Percentiles rank a stretch among this genome's conserved stretches.
Conservation (phyloP, 164 flowering plant species). For the grape (Vitis vinifera) region ASM3070453v1 NC_081815.1:4423001-4423500, state of each 20-base stretch:
- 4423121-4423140: background rate
- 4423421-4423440: too few species aligned
- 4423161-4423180: conserved; percentile 83
- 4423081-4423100: background rate
- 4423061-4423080: too few species aligned
- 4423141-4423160: conserved; percentile 56
- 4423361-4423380: conserved; percentile 48
- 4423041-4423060: too few species aligned
- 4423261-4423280: conserved; percentile 86
- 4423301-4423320: conserved; percentile 90
- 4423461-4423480: too few species aligned
- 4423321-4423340: conserved; percentile 77
- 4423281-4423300: conserved; percentile 83
- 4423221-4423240: conserved; percentile 87
- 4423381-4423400: too few species aligned
- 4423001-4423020: too few species aligned
- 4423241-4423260: conserved; percentile 77
- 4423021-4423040: too few species aligned
- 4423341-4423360: conserved; percentile 63
- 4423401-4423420: too few species aligned
- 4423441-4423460: too few species aligned
- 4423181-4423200: conserved; percentile 93
- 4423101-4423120: background rate
- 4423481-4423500: too few species aligned
- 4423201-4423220: conserved; percentile 77